Conservation (phyloP, 2,329 filamentous ascomycete genomes). For the Sclerotinia glacialis region DNA sequence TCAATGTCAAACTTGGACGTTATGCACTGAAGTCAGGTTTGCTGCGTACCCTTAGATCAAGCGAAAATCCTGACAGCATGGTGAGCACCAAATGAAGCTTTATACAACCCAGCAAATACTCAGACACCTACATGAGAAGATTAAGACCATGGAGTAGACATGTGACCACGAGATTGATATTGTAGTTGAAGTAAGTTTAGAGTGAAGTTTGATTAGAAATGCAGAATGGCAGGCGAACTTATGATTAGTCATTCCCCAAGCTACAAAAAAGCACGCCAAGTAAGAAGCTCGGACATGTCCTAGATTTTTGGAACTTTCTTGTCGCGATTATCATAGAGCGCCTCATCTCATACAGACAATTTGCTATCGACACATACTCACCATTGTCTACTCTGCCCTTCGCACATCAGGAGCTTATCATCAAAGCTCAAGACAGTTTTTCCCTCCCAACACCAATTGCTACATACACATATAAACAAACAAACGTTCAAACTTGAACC, state of each 20-base stretch:
- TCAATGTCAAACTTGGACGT: neutral
- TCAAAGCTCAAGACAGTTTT: neutral
- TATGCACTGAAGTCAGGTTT: neutral
- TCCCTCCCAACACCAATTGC: neutral
- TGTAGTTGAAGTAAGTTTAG: neutral
- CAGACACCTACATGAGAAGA: neutral
- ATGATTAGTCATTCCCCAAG: constrained; percentile 5
- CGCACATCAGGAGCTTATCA: neutral
- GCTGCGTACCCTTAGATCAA: neutral
- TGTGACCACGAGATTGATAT: neutral
- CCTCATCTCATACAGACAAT: constrained; percentile 2
- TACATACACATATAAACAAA: neutral
- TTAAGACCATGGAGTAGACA: neutral
- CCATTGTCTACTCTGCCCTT: neutral
- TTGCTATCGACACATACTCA: neutral
- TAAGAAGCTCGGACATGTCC: constrained; percentile 15
- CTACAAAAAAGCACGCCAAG: constrained; percentile 6
- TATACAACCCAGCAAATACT: neutral
- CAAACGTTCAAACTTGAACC: neutral
- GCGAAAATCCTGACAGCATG: neutral
- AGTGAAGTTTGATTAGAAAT: constrained; percentile 15
- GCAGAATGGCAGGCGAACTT: neutral
- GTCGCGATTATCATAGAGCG: constrained; percentile 6
- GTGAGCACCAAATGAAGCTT: neutral
- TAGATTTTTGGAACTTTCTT: constrained; percentile 19